Evolutionary conservation across 331 rosid genomes (phyloP).

Genomic region (Rhamnella rubrinervis): DNA sequence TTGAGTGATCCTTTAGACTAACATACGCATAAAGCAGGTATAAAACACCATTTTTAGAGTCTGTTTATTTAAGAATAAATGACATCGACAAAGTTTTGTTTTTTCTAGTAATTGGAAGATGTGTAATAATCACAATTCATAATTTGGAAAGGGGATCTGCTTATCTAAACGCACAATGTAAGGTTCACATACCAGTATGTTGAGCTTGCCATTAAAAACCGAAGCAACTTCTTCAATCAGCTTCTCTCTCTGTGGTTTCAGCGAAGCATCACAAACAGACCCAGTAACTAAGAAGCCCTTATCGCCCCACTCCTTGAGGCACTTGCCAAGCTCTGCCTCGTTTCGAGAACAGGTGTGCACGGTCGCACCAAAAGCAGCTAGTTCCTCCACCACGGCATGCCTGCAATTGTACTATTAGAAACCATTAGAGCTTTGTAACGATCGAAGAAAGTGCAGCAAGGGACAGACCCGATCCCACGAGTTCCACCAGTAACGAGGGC

Average conservation of each 20-base stretch:
- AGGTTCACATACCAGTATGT: constrained; percentile 45
- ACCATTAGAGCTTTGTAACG: background rate
- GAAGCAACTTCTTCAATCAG: constrained; percentile 48
- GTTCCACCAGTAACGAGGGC: constrained; percentile 96
- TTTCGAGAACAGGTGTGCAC: constrained; percentile 84
- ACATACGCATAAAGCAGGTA: too few relatives aligned
- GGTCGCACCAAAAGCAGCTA: constrained; percentile 72
- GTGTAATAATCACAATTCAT: background rate
- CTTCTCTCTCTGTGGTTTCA: constrained; percentile 47
- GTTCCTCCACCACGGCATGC: constrained; percentile 72
- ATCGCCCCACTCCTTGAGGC: constrained; percentile 57
- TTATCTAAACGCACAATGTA: background rate
- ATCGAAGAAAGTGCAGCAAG: background rate
- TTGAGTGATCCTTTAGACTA: too few relatives aligned
- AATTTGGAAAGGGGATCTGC: too few relatives aligned
- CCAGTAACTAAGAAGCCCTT: constrained; percentile 66
- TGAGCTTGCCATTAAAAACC: constrained; percentile 58
- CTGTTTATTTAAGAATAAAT: too few relatives aligned
- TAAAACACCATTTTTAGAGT: too few relatives aligned
- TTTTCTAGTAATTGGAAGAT: background rate
- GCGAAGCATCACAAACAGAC: constrained; percentile 64
- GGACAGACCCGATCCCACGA: constrained; percentile 65
- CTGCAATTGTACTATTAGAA: constrained; percentile 26
- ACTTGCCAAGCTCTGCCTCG: constrained; percentile 52
- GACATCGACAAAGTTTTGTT: too few relatives aligned